Conservation (phyloP, 2,329 filamentous ascomycete genomes). For the Pyrenochaeta sp. region DNA sequence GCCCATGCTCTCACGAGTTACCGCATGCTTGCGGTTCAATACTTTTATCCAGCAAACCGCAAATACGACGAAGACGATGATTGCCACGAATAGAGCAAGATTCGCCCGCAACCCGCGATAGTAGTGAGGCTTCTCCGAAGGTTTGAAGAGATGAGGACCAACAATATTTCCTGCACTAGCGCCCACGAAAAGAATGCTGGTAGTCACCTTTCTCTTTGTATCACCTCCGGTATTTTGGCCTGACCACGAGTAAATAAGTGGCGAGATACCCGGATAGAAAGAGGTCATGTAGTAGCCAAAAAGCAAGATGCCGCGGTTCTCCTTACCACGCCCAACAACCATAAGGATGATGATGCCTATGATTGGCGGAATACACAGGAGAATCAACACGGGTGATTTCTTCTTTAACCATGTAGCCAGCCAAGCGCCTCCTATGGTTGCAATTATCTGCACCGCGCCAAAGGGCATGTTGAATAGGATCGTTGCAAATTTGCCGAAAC, state of each 20-base stretch:
- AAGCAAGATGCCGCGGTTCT: slow-evolving; percentile 61
- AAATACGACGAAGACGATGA: slow-evolving; percentile 62
- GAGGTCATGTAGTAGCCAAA: slow-evolving; percentile 68
- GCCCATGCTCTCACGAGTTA: slow-evolving; percentile 63
- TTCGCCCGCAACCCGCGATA: slow-evolving; percentile 67
- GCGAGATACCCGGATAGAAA: slow-evolving; percentile 68
- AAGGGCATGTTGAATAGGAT: slow-evolving; percentile 70
- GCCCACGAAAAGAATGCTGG: slow-evolving; percentile 70
- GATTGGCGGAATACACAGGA: slow-evolving; percentile 66
- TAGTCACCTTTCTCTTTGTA: slow-evolving; percentile 74
- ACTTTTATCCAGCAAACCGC: slow-evolving; percentile 59
- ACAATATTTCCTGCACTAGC: slow-evolving; percentile 73
- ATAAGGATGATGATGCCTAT: slow-evolving; percentile 65
- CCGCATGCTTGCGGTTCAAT: slow-evolving; percentile 65
- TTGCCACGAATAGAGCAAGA: slow-evolving; percentile 67
- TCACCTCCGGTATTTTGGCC: slow-evolving; percentile 72
- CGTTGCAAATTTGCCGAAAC: slow-evolving; percentile 64
- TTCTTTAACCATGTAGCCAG: slow-evolving; percentile 63
- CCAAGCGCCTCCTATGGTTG: slow-evolving; percentile 66
- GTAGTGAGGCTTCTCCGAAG: slow-evolving; percentile 67
- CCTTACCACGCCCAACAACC: slow-evolving; percentile 55
- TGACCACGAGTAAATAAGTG: slow-evolving; percentile 69
- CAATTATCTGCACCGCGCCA: slow-evolving; percentile 67
- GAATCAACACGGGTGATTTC: slow-evolving; percentile 64
- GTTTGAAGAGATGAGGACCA: slow-evolving; percentile 71